A percentile compares a stretch with the other conserved stretches of the same genome.
Evolutionary conservation across 441 rosid genomes (phyloP).

Genomic region (Populus hybrid): DNA sequence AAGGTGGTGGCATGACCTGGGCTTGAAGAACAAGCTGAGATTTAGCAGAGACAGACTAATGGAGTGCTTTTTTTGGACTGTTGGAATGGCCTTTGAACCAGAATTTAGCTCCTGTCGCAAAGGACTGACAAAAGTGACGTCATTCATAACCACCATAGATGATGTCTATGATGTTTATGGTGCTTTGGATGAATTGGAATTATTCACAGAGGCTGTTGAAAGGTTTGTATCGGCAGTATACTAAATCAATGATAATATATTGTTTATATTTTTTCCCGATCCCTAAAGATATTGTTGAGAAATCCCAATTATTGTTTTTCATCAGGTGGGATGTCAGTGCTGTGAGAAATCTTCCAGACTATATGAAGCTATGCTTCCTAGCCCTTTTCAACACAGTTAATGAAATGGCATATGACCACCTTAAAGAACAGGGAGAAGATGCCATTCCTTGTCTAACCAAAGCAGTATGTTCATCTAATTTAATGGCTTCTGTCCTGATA

Average conservation of each 20-base stretch:
- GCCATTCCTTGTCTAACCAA: constrained; percentile 27
- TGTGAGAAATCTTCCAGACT: constrained; percentile 31
- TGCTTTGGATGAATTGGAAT: constrained; percentile 30
- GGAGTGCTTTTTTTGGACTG: constrained; percentile 42
- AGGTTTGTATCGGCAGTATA: constrained; percentile 17
- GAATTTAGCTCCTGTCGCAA: constrained; percentile 21
- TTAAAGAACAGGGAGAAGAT: constrained; percentile 27
- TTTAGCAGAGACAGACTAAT: constrained; percentile 42
- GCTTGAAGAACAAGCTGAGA: constrained; percentile 21
- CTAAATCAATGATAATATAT: not conserved
- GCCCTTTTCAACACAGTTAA: constrained; percentile 41
- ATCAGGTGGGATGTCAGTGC: constrained; percentile 42
- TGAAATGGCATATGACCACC: constrained; percentile 41
- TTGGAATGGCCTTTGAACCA: constrained; percentile 33
- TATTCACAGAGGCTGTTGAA: constrained; percentile 33
- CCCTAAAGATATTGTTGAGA: not conserved
- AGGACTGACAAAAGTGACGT: constrained; percentile 29
- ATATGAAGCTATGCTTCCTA: constrained; percentile 41
- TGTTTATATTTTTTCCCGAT: not conserved
- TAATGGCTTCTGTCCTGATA: not conserved
- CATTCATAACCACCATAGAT: constrained; percentile 30
- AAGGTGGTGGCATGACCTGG: constrained; percentile 37
- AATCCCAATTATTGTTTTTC: not conserved
- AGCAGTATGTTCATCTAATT: constrained; percentile 21
- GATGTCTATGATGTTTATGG: constrained; percentile 32